These are phyloP conservation scores for Cytospora paraplurivora DNA, from an alignment of 2,329 filamentous ascomycete species.

Conservation along the genomic window DNA sequence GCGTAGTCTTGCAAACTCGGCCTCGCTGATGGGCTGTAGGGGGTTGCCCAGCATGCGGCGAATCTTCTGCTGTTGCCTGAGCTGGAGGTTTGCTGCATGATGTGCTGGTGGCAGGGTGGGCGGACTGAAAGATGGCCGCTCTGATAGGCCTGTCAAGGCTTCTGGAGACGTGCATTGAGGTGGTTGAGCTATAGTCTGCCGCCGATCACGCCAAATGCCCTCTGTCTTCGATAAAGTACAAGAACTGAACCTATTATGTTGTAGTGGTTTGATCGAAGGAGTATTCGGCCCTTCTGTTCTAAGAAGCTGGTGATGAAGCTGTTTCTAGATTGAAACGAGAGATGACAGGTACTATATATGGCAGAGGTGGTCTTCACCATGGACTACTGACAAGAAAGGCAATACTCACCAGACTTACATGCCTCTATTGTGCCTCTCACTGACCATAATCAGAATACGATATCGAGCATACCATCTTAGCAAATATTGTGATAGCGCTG, in stretches of 20 bases:
- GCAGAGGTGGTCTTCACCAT: no score
- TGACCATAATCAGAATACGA: conserved; percentile 1
- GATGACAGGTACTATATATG: no score
- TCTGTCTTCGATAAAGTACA: no score
- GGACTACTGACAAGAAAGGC: background rate
- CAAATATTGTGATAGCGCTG: background rate
- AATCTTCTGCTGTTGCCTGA: background rate
- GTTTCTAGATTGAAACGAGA: no score
- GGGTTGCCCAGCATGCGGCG: background rate
- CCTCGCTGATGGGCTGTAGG: conserved; percentile 2
- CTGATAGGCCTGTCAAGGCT: conserved; percentile 13
- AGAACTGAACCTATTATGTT: no score
- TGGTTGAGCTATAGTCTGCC: conserved; percentile 7
- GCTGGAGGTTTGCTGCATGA: conserved; percentile 13
- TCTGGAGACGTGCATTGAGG: conserved; percentile 4
- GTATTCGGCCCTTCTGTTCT: no score
- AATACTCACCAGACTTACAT: background rate
- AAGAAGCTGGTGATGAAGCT: no score
- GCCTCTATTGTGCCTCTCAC: background rate
- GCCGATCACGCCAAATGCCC: no score
- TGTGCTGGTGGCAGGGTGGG: conserved; percentile 29
- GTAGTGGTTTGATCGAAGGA: no score
- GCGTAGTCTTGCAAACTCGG: background rate
- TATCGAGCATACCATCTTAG: background rate
- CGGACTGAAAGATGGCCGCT: conserved; percentile 4